Conservation (phyloP, 1,284 basidiomycete genomes). For the Tylopilus sp. region DNA sequence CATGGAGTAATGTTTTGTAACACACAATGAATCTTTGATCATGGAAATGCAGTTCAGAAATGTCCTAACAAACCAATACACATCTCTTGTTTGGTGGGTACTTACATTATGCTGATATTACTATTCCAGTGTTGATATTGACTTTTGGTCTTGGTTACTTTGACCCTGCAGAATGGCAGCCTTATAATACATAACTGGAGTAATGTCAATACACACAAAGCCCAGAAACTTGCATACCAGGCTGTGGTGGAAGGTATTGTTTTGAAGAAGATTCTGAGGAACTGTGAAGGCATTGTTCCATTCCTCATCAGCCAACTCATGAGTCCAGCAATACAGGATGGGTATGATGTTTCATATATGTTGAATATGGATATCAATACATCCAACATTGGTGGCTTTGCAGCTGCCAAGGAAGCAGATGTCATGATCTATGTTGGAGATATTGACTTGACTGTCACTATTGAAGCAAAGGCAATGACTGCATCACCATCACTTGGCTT, state of each 20-base stretch:
- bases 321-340: slow-evolving; percentile 46
- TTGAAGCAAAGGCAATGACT: slow-evolving; percentile 52
- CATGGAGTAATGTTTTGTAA: no score
- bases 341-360: slow-evolving; percentile 46
- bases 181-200: slow-evolving; percentile 49
- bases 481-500: slow-evolving; percentile 53
- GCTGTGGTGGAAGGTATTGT: slow-evolving; percentile 55
- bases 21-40: slow-evolving; percentile 48
- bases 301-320: slow-evolving; percentile 55
- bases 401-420: slow-evolving; percentile 63
- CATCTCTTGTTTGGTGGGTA: slow-evolving; percentile 52
- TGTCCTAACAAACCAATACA: slow-evolving; percentile 48
- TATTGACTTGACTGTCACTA: slow-evolving; percentile 51
- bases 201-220: slow-evolving; percentile 47
- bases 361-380: slow-evolving; percentile 44
- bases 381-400: slow-evolving; percentile 44
- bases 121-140: not conserved
- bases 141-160: slow-evolving; percentile 52
- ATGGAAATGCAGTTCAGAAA: slow-evolving; percentile 43
- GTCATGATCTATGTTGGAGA: slow-evolving; percentile 61
- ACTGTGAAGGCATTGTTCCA: slow-evolving; percentile 53
- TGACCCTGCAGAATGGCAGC: slow-evolving; percentile 48
- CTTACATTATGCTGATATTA: slow-evolving; percentile 4
- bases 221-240: slow-evolving; percentile 50
- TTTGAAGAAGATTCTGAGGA: slow-evolving; percentile 61